These are phyloP conservation scores for Friedmanniomyces simplex DNA, from an alignment of 495 filamentous ascomycete species.

Conservation along the genomic window DNA sequence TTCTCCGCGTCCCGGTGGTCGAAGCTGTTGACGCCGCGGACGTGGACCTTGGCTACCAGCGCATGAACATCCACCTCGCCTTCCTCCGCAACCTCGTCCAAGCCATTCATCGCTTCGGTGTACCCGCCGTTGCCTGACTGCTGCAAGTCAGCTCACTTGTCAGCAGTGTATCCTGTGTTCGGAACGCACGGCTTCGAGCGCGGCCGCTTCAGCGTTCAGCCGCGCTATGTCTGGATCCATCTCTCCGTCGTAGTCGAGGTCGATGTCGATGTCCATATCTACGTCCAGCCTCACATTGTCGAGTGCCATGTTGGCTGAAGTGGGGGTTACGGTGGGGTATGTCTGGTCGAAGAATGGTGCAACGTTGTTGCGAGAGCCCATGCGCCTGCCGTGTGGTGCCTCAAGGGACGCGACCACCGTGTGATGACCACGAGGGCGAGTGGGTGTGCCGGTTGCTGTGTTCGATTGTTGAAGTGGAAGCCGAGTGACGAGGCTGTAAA, in stretches of 20 bases:
- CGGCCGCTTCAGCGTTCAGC: constrained; percentile 26
- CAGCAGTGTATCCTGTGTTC: neutral
- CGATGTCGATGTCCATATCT: constrained; percentile 70
- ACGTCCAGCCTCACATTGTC: neutral
- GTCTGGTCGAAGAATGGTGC: neutral
- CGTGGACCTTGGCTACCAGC: constrained; percentile 58
- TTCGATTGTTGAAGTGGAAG: too few relatives aligned
- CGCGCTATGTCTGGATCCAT: constrained; percentile 35
- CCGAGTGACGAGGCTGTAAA: too few relatives aligned
- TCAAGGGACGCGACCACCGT: too few relatives aligned
- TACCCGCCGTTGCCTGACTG: neutral
- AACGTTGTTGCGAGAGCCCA: too few relatives aligned
- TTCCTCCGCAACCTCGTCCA: constrained; percentile 15
- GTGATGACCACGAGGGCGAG: too few relatives aligned
- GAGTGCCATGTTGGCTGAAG: neutral
- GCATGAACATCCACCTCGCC: constrained; percentile 16
- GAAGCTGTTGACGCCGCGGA: constrained; percentile 73
- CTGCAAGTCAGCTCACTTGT: neutral
- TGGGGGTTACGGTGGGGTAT: neutral
- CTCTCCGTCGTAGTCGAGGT: constrained; percentile 37
- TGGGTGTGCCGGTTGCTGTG: too few relatives aligned
- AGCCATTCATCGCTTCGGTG: constrained; percentile 10
- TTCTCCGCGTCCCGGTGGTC: constrained; percentile 63
- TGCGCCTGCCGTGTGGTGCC: too few relatives aligned
- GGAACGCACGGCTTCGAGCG: constrained; percentile 33